Conservation (phyloP, 805 yeast genomes). For the Candida nanaspora region DNA sequence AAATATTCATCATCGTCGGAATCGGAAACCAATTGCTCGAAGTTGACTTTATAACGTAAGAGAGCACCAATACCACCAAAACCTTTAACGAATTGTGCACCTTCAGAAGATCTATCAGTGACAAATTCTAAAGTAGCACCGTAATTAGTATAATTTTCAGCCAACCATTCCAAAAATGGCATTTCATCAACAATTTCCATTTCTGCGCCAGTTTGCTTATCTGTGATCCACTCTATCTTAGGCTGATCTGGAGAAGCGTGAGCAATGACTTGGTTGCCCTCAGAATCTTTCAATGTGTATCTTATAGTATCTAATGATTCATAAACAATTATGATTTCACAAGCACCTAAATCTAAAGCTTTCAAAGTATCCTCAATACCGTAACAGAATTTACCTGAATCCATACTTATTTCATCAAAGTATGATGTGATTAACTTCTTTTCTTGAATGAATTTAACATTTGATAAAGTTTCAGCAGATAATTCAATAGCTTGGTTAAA, state of each 20-base stretch:
- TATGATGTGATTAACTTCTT: slow-evolving; percentile 88
- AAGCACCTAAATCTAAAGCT: slow-evolving; percentile 94
- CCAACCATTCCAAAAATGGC: slow-evolving; percentile 92
- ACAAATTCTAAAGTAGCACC: slow-evolving; percentile 97
- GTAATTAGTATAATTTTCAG: slow-evolving; percentile 87
- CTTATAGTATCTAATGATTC: slow-evolving; percentile 86
- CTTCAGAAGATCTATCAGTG: slow-evolving; percentile 94
- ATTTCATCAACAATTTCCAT: slow-evolving; percentile 85
- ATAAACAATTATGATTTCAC: slow-evolving; percentile 86
- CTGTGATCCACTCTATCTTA: slow-evolving; percentile 69
- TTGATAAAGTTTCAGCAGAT: slow-evolving; percentile 93
- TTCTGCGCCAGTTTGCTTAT: slow-evolving; percentile 82
- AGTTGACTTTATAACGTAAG: slow-evolving; percentile 92
- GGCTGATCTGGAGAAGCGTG: slow-evolving; percentile 67
- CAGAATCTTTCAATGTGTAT: slow-evolving; percentile 76
- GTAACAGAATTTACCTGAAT: slow-evolving; percentile 95
- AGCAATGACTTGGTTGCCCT: slow-evolving; percentile 68
- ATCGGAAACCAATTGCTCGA: slow-evolving; percentile 89
- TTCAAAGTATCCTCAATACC: slow-evolving; percentile 95
- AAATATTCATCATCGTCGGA: slow-evolving; percentile 85
- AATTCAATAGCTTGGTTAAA: slow-evolving; percentile 98
- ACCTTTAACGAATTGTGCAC: slow-evolving; percentile 96
- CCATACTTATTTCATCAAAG: slow-evolving; percentile 97
- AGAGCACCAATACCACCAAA: slow-evolving; percentile 99
- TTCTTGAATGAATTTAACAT: slow-evolving; percentile 97